Evolutionary conservation across 2,329 filamentous ascomycete genomes (phyloP).

Genomic region (Diplodia scrobiculata): DNA sequence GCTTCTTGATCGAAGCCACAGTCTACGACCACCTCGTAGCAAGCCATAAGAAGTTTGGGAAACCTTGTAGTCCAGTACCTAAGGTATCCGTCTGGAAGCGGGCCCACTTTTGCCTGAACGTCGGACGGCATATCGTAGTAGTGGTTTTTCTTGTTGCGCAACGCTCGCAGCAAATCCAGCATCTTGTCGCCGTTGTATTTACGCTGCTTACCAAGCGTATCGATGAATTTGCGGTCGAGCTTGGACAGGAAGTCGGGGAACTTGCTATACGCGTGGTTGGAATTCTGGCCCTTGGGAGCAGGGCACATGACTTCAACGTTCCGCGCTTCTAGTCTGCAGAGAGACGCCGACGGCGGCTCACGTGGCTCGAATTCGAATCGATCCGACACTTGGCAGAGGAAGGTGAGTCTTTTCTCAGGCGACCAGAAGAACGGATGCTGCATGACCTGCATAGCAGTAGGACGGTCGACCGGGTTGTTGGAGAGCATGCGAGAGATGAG

Average conservation of each 20-base stretch:
- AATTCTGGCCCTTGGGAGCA: constrained; percentile 27
- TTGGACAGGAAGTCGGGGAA: constrained; percentile 75
- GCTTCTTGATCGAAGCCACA: constrained; percentile 65
- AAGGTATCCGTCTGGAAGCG: constrained; percentile 77
- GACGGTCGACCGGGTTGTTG: constrained; percentile 65
- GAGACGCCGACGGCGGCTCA: constrained; percentile 72
- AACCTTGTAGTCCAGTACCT: constrained; percentile 81
- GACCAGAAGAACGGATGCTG: constrained; percentile 97
- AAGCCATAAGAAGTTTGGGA: constrained; percentile 74
- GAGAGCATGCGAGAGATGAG: constrained; percentile 80
- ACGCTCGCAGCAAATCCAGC: constrained; percentile 81
- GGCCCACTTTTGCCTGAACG: constrained; percentile 72
- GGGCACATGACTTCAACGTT: constrained; percentile 47
- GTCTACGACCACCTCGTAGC: constrained; percentile 72
- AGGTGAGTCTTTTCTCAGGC: constrained; percentile 81
- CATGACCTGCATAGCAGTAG: constrained; percentile 77
- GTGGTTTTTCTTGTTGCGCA: constrained; percentile 96
- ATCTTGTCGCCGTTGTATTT: constrained; percentile 87
- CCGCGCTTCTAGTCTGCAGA: constrained; percentile 61
- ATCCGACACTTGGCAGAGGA: constrained; percentile 95
- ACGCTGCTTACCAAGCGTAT: constrained; percentile 87
- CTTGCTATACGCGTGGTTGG: constrained; percentile 56
- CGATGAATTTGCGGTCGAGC: constrained; percentile 79
- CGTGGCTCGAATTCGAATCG: constrained; percentile 92
- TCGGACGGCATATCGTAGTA: constrained; percentile 92